phyloP scores from a whole-genome alignment of 768 basidiomycete genomes.

The Psilocybe cubensis region DNA sequence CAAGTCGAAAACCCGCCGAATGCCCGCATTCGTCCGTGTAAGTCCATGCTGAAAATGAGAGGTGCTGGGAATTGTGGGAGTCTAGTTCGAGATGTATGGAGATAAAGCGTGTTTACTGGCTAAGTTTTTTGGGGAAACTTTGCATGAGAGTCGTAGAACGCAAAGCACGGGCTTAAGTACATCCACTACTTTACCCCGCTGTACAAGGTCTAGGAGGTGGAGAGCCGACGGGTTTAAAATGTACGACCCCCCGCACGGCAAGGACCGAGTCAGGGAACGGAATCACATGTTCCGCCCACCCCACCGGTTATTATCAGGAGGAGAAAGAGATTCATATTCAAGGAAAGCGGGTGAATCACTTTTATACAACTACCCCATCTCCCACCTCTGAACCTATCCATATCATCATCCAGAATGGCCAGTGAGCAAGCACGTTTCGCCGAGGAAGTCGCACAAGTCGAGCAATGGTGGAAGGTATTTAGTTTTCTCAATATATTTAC shows the following conservation, averaged over 20 bases:
- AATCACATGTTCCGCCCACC: slow-evolving; percentile 50
- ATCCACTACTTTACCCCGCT: background rate
- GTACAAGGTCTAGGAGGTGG: slow-evolving; percentile 15
- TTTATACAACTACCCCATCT: slow-evolving; percentile 27
- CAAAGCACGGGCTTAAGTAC: slow-evolving; percentile 22
- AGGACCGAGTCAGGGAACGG: slow-evolving; percentile 28
- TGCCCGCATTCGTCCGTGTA: slow-evolving; percentile 25
- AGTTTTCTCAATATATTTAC: background rate
- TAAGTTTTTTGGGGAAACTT: background rate
- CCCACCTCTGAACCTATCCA: slow-evolving; percentile 17
- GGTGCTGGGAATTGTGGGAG: background rate
- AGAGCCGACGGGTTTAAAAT: slow-evolving; percentile 36
- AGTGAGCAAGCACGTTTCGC: slow-evolving; percentile 72
- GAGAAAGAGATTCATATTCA: slow-evolving; percentile 26
- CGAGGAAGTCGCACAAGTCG: slow-evolving; percentile 82
- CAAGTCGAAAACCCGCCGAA: slow-evolving; percentile 24
- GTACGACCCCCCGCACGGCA: slow-evolving; percentile 21
- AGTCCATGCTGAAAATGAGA: slow-evolving; percentile 6
- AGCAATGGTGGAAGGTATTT: slow-evolving; percentile 90
- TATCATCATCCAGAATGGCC: slow-evolving; percentile 48
- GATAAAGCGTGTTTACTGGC: slow-evolving; percentile 21
- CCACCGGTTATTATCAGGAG: slow-evolving; percentile 22
- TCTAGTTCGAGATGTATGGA: slow-evolving; percentile 10
- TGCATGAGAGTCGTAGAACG: background rate
- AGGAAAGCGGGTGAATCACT: slow-evolving; percentile 21